These are phyloP conservation scores for Phialophora expanda DNA, from an alignment of 2,329 filamentous ascomycete species.

Conservation along the genomic window DNA sequence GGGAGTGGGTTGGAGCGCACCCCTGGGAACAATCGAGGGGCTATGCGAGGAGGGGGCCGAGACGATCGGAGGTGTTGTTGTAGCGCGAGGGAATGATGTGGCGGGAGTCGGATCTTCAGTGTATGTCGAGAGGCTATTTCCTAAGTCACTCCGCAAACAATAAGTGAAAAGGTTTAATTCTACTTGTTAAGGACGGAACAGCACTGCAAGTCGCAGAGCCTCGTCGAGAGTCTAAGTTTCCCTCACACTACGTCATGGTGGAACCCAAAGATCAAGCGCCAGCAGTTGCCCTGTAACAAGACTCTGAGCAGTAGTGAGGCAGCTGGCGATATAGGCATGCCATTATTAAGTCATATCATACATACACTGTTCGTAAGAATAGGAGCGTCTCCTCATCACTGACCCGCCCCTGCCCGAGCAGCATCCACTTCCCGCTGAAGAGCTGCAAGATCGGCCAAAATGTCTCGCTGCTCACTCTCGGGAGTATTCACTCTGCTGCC, in stretches of 20 bases:
- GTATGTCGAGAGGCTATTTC: neutral
- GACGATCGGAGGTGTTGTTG: neutral
- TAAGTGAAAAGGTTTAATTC: neutral
- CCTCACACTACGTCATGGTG: constrained; percentile 3
- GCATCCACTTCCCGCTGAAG: constrained; percentile 79
- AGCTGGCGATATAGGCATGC: neutral
- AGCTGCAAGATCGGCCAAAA: constrained; percentile 73
- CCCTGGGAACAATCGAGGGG: constrained; percentile 8
- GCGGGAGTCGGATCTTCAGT: neutral
- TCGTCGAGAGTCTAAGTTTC: neutral
- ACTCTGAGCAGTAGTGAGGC: constrained; percentile 3
- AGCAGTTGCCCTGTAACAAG: neutral
- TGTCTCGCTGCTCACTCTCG: constrained; percentile 54
- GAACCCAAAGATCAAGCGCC: neutral
- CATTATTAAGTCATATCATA: constrained; percentile 18
- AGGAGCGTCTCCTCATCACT: constrained; percentile 18
- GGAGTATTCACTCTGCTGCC: constrained; percentile 29
- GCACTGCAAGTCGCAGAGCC: constrained; percentile 1
- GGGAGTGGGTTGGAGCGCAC: neutral
- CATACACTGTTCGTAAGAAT: constrained; percentile 9
- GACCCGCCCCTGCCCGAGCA: constrained; percentile 51
- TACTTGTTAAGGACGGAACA: neutral
- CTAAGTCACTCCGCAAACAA: neutral
- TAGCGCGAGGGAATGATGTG: neutral
- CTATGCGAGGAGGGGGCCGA: neutral